These are phyloP conservation scores for Phialophora tarda DNA, from an alignment of 2,329 filamentous ascomycete genomes.

Conservation along the genomic window DNA sequence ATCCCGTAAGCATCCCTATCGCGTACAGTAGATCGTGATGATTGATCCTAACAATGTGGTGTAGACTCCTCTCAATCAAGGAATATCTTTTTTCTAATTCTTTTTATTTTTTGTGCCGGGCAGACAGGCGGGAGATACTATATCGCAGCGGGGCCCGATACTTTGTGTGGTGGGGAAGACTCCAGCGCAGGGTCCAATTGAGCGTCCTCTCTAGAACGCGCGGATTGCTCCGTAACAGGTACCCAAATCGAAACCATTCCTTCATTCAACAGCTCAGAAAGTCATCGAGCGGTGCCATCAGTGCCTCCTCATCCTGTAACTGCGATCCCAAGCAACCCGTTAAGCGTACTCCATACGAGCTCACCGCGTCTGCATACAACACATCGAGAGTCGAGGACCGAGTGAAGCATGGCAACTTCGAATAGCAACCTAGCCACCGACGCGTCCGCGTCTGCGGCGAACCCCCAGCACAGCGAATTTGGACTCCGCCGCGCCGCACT, in stretches of 20 bases:
- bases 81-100: background rate
- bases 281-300: background rate
- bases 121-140: background rate
- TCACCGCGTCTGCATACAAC: background rate
- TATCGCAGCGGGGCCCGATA: too few species aligned
- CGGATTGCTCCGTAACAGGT: background rate
- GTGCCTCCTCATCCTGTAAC: background rate
- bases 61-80: slow-evolving; percentile 31
- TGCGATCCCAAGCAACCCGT: background rate
- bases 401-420: slow-evolving; percentile 9
- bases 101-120: background rate
- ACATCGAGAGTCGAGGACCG: background rate
- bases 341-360: background rate
- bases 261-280: background rate
- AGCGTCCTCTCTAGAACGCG: background rate
- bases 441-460: slow-evolving; percentile 28
- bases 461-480: slow-evolving; percentile 39
- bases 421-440: slow-evolving; percentile 28
- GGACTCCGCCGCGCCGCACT: slow-evolving; percentile 42
- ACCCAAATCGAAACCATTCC: background rate
- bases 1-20: slow-evolving; percentile 26
- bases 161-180: background rate
- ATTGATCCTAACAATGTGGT: background rate
- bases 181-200: background rate
- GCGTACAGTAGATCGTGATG: too few species aligned